phyloP scores from a whole-genome alignment of 2,329 filamentous ascomycete genomes.

The Fusarium buharicum region DNA sequence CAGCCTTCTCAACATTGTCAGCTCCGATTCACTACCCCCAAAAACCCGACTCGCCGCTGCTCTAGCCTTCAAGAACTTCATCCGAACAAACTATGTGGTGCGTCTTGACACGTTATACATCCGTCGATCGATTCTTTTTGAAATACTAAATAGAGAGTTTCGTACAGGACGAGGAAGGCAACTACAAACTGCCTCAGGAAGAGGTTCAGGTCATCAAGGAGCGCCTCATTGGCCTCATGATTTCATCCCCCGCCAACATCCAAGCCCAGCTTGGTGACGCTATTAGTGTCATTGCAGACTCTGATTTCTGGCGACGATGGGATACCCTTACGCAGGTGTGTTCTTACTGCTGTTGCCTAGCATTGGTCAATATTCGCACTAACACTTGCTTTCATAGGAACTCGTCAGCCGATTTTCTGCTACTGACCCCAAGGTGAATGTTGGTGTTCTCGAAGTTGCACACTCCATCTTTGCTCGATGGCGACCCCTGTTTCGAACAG shows the following conservation, averaged over 20 bases:
- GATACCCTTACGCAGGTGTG: constrained; percentile 88
- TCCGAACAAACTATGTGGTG: constrained; percentile 90
- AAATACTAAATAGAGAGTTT: constrained; percentile 34
- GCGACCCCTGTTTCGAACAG: constrained; percentile 92
- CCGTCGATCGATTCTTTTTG: constrained; percentile 12
- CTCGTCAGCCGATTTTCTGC: constrained; percentile 87
- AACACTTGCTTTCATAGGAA: constrained; percentile 63
- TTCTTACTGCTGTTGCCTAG: not conserved
- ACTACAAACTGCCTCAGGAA: constrained; percentile 84
- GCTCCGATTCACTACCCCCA: constrained; percentile 73
- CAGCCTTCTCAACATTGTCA: constrained; percentile 88
- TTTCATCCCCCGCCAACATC: constrained; percentile 84
- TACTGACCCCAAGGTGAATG: constrained; percentile 85
- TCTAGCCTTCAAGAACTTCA: constrained; percentile 98
- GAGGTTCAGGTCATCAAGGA: constrained; percentile 93
- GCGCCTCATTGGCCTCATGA: constrained; percentile 97
- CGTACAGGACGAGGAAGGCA: constrained; percentile 85
- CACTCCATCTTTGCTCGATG: constrained; percentile 98
- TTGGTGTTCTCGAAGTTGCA: constrained; percentile 94
- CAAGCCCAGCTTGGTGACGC: constrained; percentile 96
- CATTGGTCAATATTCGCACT: constrained; percentile 1
- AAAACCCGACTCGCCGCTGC: constrained; percentile 89
- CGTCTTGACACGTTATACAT: constrained; percentile 47
- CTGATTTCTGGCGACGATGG: constrained; percentile 96
- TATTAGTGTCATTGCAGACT: constrained; percentile 96